phyloP scores from a whole-genome alignment of 2,329 filamentous ascomycete genomes.

The Colletotrichum sp. region DNA sequence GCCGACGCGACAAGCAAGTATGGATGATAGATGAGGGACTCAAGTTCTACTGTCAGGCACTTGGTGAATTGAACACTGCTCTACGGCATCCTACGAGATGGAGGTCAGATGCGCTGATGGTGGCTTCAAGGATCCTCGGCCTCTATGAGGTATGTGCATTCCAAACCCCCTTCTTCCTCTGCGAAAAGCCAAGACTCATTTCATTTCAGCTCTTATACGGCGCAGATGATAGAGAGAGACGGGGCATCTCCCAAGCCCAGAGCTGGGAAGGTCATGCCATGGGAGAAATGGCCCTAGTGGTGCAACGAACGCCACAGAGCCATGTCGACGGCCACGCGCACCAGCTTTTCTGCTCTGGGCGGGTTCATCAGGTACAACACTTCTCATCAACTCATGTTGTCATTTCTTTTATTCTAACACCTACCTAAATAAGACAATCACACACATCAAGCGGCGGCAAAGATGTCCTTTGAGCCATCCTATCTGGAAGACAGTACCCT shows the following conservation, averaged over 20 bases:
- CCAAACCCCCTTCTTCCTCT: not conserved
- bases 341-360: slow-evolving; percentile 24
- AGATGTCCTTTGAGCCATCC: slow-evolving; percentile 29
- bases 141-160: slow-evolving; percentile 24
- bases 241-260: slow-evolving; percentile 14
- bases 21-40: slow-evolving; percentile 23
- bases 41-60: slow-evolving; percentile 23
- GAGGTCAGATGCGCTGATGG: slow-evolving; percentile 15
- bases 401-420: not conserved
- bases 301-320: not conserved
- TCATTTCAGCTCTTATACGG: slow-evolving; percentile 20
- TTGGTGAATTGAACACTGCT: slow-evolving; percentile 11
- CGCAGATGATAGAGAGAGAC: slow-evolving; percentile 14
- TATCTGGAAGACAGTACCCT: slow-evolving; percentile 37
- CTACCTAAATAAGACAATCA: not conserved
- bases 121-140: slow-evolving; percentile 16
- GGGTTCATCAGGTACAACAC: slow-evolving; percentile 23
- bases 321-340: slow-evolving; percentile 21
- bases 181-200: not conserved
- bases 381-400: not conserved
- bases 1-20: slow-evolving; percentile 21
- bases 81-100: not conserved
- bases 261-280: slow-evolving; percentile 22
- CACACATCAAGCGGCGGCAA: slow-evolving; percentile 21
- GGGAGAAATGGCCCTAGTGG: slow-evolving; percentile 19